Evolutionary conservation across 192 early-diverging fungal genomes (phyloP).

Genomic region (Rhizoclosmatium sp.): DNA sequence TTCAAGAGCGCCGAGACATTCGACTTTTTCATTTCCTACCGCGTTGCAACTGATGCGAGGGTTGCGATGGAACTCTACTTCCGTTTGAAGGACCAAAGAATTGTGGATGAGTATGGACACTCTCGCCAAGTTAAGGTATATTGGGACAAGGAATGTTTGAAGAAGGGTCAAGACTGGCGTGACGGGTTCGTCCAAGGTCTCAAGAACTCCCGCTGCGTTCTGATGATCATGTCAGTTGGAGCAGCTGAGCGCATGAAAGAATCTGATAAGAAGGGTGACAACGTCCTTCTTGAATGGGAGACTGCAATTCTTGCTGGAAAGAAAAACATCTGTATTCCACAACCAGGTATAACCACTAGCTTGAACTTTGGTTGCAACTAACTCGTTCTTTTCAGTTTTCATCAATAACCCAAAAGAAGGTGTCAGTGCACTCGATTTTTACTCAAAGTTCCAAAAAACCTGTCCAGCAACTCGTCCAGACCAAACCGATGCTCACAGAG

Average conservation of each 20-base stretch:
- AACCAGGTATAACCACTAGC: slow-evolving; percentile 1
- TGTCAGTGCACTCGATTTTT: background rate
- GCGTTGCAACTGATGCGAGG: slow-evolving; percentile 29
- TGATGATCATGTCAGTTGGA: slow-evolving; percentile 38
- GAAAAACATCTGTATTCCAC: slow-evolving; percentile 29
- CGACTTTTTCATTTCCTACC: slow-evolving; percentile 47
- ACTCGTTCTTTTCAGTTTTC: background rate
- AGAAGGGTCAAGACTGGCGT: slow-evolving; percentile 38
- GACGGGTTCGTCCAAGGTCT: slow-evolving; percentile 39
- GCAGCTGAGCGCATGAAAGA: slow-evolving; percentile 11
- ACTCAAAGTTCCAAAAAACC: background rate
- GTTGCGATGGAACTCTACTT: slow-evolving; percentile 40
- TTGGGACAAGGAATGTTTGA: slow-evolving; percentile 42
- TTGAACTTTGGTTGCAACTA: no score
- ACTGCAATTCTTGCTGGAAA: slow-evolving; percentile 33
- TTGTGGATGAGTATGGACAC: slow-evolving; percentile 27
- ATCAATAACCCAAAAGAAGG: slow-evolving; percentile 8
- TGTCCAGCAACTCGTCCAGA: slow-evolving; percentile 13
- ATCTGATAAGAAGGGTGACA: slow-evolving; percentile 26
- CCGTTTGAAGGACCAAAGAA: slow-evolving; percentile 30
- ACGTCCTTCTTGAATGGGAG: slow-evolving; percentile 47
- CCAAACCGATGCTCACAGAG: background rate
- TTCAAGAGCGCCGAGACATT: slow-evolving; percentile 28
- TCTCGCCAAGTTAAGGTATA: slow-evolving; percentile 10
- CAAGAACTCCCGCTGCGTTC: slow-evolving; percentile 37